A percentile compares a stretch with the other conserved stretches of the same genome.
Evolutionary conservation across 2,329 filamentous ascomycete genomes (phyloP).

Genomic region (Hypoxylon rubiginosum): DNA sequence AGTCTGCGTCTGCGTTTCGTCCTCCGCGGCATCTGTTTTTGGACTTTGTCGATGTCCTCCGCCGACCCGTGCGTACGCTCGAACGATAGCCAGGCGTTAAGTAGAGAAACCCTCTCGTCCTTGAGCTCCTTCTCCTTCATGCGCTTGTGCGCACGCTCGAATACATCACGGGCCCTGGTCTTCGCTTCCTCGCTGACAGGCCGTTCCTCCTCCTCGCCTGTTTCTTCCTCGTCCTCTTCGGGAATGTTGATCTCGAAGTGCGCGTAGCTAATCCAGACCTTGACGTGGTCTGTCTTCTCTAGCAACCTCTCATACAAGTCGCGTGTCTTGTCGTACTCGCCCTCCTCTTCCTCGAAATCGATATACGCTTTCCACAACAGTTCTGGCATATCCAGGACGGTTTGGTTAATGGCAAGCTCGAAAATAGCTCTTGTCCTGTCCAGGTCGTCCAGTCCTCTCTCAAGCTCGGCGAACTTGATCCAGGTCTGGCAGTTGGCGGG

Average conservation of each 20-base stretch:
- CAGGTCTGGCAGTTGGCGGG: conserved; percentile 91
- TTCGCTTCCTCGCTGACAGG: conserved; percentile 87
- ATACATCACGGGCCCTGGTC: conserved; percentile 82
- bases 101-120: conserved; percentile 91
- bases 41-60: conserved; percentile 83
- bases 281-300: conserved; percentile 97
- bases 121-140: conserved; percentile 93
- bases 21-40: conserved; percentile 92
- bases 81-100: conserved; percentile 93
- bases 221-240: conserved; percentile 74
- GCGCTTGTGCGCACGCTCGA: conserved; percentile 84
- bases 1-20: conserved; percentile 93
- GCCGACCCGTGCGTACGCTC: conserved; percentile 85
- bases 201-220: conserved; percentile 73
- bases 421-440: conserved; percentile 92
- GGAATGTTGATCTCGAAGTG: conserved; percentile 97
- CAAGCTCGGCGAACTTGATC: conserved; percentile 96
- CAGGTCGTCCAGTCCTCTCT: conserved; percentile 89
- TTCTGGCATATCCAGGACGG: conserved; percentile 94
- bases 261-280: conserved; percentile 99
- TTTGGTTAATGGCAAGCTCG: conserved; percentile 87
- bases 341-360: conserved; percentile 97
- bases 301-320: conserved; percentile 90
- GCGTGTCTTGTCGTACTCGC: conserved; percentile 87
- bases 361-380: conserved; percentile 98